These are phyloP conservation scores for Lentinula raphanica DNA, from an alignment of 768 basidiomycete genomes.

Conservation along the genomic window DNA sequence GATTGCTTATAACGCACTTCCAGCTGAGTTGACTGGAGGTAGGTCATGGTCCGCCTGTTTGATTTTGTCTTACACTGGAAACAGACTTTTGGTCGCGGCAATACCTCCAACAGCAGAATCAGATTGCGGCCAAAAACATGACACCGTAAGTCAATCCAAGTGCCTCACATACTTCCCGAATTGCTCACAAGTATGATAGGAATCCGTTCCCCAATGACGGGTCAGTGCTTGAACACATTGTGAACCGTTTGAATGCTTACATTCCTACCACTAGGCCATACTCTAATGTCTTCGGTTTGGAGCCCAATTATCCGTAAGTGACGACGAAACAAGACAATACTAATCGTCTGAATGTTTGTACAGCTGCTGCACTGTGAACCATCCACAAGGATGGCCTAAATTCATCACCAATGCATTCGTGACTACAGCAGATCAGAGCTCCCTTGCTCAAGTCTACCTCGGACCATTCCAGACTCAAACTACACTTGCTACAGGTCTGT, in stretches of 20 bases:
- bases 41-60: slow-evolving; percentile 3
- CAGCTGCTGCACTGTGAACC: slow-evolving; percentile 49
- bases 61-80: not conserved
- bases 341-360: not conserved
- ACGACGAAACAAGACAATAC: not conserved
- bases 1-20: slow-evolving; percentile 48
- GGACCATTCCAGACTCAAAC: slow-evolving; percentile 41
- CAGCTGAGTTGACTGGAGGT: slow-evolving; percentile 43
- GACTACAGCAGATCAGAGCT: slow-evolving; percentile 37
- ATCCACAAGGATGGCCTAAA: slow-evolving; percentile 52
- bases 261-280: slow-evolving; percentile 32
- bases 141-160: slow-evolving; percentile 28
- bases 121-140: slow-evolving; percentile 53
- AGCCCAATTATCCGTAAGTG: slow-evolving; percentile 44
- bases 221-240: slow-evolving; percentile 26
- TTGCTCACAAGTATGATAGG: slow-evolving; percentile 19
- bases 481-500: slow-evolving; percentile 33
- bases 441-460: slow-evolving; percentile 43
- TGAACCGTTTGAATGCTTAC: too few relatives aligned
- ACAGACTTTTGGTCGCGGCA: slow-evolving; percentile 56
- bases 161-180: not conserved
- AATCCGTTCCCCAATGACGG: slow-evolving; percentile 51
- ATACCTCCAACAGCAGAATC: slow-evolving; percentile 56
- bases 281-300: slow-evolving; percentile 45
- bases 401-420: slow-evolving; percentile 50